These are phyloP conservation scores for Babesia bigemina DNA, from an alignment of 169 alveolate species.

Conservation along the genomic window DNA sequence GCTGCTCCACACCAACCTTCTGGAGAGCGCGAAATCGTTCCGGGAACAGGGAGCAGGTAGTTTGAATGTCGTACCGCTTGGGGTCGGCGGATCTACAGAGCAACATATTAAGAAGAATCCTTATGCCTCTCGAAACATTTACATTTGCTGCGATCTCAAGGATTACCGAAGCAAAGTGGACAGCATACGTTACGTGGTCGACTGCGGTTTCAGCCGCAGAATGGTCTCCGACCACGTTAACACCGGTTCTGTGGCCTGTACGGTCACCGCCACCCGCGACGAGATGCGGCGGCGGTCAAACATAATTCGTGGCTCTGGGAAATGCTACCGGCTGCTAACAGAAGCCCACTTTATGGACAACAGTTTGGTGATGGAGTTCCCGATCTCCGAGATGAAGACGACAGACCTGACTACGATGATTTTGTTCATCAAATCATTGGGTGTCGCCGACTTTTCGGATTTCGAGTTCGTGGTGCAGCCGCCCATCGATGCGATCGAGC, in stretches of 20 bases:
- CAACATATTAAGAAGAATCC: not conserved
- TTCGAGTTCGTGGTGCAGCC: conserved; percentile 67
- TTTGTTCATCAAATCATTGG: conserved; percentile 54
- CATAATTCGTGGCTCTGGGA: conserved; percentile 42
- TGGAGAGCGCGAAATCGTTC: conserved; percentile 29
- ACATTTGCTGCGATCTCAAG: conserved; percentile 44
- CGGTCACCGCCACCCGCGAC: conserved; percentile 54
- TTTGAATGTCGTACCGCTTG: conserved; percentile 17
- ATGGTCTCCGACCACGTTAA: conserved; percentile 47
- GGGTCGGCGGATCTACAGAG: not conserved
- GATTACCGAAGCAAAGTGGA: conserved; percentile 46
- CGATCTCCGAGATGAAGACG: conserved; percentile 60
- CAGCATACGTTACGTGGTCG: conserved; percentile 51
- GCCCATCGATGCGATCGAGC: conserved; percentile 46
- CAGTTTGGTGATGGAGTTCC: conserved; percentile 39
- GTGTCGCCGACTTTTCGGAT: conserved; percentile 36
- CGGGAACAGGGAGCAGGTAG: conserved; percentile 19
- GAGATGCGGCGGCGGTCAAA: conserved; percentile 53
- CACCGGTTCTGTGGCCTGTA: conserved; percentile 38
- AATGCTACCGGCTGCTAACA: conserved; percentile 50
- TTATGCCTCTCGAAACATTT: conserved; percentile 21
- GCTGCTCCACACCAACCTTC: conserved; percentile 12
- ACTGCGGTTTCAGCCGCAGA: conserved; percentile 49
- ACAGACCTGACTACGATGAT: conserved; percentile 51
- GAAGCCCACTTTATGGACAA: conserved; percentile 35